Evolutionary conservation across 352 stramenopile species (phyloP), one percentile per base, ranked within the genome.

Genomic region (Phytophthora nicotianae): DNA sequence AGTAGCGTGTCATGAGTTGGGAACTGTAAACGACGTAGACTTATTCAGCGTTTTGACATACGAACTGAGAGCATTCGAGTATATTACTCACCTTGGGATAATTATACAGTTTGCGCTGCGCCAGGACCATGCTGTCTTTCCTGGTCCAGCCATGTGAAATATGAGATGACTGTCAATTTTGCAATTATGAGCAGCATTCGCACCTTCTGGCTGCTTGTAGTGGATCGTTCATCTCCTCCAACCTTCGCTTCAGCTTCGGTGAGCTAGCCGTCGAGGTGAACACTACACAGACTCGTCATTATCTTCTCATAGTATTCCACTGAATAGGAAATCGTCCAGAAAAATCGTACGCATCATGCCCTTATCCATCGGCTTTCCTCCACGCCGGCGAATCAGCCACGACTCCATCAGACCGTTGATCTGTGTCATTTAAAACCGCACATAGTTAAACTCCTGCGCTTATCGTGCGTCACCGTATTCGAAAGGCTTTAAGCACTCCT

Each of bases 341-440:
- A 6, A 6, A 4, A 40, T 60, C 75, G 50, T 75, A 82, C 81
- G 62, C 64, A 89, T 75, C 57, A 77, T 81, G 40, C 67, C 79
- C 60, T 89, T 91, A 54, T 93, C 85, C 68, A 93, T 87, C 16
- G 85, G 81, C 40, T 93, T 93, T 11, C 85, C 85, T 37, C 85
- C 85, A 5, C 85, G 82, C n/a, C 85, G 77, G 40, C 81, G 81
- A 45, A 93, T 91, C 23, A 93, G 65, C 85, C 85, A 93, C 62
- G 81, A 85, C 67, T 93, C 85, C 85, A 93, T 93, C 40, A 93
- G 58, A 5, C 85, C 85, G 54, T 93, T 93, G 65, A 93, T 93
- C 81, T 92, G 50, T 24, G 29, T 5, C 27, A 33, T 13, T 45
- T 13, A 51, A 58, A 40, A 23, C 13, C 24, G 5, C 20, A 37